Evolutionary conservation across 768 basidiomycete species (phyloP).

Genomic region (Phaeotremella skinneri): DNA sequence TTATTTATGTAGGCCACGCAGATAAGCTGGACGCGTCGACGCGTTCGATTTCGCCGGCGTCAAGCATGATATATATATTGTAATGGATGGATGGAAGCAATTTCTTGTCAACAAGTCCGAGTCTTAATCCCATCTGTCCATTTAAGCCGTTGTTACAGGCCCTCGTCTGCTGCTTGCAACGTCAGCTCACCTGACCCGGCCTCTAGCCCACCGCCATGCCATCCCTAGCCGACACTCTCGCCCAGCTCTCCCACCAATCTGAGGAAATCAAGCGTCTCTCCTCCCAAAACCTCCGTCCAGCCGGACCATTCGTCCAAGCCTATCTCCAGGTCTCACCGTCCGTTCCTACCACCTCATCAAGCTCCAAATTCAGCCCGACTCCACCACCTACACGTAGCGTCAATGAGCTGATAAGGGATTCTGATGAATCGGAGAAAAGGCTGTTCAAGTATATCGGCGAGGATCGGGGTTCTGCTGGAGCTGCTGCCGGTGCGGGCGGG

Average conservation of each 20-base stretch:
- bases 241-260: slow-evolving; percentile 23
- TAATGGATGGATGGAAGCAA: too few relatives aligned
- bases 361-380: not conserved
- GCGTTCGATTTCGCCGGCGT: too few relatives aligned
- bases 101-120: too few relatives aligned
- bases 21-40: too few relatives aligned
- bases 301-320: slow-evolving; percentile 36
- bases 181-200: not conserved
- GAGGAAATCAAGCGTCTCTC: slow-evolving; percentile 30
- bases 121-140: too few relatives aligned
- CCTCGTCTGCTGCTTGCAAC: too few relatives aligned
- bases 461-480: slow-evolving; percentile 5
- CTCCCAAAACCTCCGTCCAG: slow-evolving; percentile 22
- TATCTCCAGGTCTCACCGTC: slow-evolving; percentile 26
- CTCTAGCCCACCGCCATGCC: slow-evolving; percentile 23
- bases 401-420: slow-evolving; percentile 43
- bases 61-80: too few relatives aligned
- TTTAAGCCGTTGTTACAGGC: too few relatives aligned
- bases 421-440: slow-evolving; percentile 36
- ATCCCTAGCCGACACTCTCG: slow-evolving; percentile 33
- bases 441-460: slow-evolving; percentile 49
- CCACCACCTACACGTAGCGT: slow-evolving; percentile 11
- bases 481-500: slow-evolving; percentile 23
- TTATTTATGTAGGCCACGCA: too few relatives aligned
- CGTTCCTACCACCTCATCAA: slow-evolving; percentile 3